Percentiles rank a stretch among this genome's conserved stretches.
These are phyloP conservation scores for Prinsepia uniflora DNA, from an alignment of 306 rosid species.

Conservation along the genomic window DNA sequence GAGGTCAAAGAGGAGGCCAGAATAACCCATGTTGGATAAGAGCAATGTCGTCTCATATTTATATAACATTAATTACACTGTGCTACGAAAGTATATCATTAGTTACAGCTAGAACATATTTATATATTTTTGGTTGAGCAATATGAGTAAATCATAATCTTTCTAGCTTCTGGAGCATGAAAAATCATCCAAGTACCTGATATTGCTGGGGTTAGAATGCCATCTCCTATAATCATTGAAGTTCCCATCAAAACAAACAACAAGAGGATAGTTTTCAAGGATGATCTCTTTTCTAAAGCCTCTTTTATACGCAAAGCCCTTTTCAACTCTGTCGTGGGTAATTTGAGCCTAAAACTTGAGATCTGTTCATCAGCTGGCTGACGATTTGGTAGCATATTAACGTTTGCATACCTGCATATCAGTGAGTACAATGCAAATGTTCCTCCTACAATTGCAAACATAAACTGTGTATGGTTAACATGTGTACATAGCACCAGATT, in stretches of 20 bases:
- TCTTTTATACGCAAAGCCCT: constrained; percentile 84
- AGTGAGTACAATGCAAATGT: constrained; percentile 94
- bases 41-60: background rate
- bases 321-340: constrained; percentile 88
- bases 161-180: background rate
- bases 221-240: constrained; percentile 96
- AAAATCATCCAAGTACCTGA: constrained; percentile 54
- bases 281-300: constrained; percentile 53
- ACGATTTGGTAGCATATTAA: constrained; percentile 77
- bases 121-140: background rate
- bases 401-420: constrained; percentile 92
- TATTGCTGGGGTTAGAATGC: constrained; percentile 92
- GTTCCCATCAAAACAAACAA: constrained; percentile 89
- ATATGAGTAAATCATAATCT: background rate
- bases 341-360: constrained; percentile 83
- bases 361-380: constrained; percentile 87
- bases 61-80: background rate
- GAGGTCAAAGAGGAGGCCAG: background rate
- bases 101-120: background rate
- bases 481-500: background rate
- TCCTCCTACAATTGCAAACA: constrained; percentile 68
- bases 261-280: constrained; percentile 60
- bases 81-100: background rate
- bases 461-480: constrained; percentile 9
- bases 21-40: background rate